These are phyloP conservation scores for Boletus coccyginus DNA, from an alignment of 768 basidiomycete genomes.

Conservation along the genomic window DNA sequence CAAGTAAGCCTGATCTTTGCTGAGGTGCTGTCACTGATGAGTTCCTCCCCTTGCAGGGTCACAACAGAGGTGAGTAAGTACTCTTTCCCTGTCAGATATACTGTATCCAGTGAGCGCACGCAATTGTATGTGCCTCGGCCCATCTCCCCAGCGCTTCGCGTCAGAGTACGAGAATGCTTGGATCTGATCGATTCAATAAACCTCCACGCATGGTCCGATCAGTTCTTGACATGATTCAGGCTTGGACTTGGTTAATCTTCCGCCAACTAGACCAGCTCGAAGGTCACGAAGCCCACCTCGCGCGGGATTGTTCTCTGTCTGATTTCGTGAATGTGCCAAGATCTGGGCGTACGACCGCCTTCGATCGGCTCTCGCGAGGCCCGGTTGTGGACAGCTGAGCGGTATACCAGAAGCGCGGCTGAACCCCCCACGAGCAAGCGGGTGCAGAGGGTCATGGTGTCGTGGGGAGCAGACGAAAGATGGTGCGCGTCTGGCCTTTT, in stretches of 20 bases:
- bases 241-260: neutral
- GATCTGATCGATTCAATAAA: neutral
- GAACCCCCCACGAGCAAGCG: slow-evolving; percentile 33
- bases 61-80: neutral
- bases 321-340: slow-evolving; percentile 69
- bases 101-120: neutral
- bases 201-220: neutral
- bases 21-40: neutral
- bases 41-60: neutral
- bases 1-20: neutral
- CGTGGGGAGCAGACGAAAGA: slow-evolving; percentile 43
- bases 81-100: neutral
- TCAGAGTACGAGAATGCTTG: neutral
- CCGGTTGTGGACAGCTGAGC: slow-evolving; percentile 53
- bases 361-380: slow-evolving; percentile 59
- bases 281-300: slow-evolving; percentile 38
- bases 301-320: slow-evolving; percentile 38
- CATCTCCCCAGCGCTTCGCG: no score
- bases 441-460: slow-evolving; percentile 20
- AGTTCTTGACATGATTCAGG: neutral
- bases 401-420: slow-evolving; percentile 62
- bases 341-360: slow-evolving; percentile 69
- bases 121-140: no score
- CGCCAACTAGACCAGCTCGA: no score
- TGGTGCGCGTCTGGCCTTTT: slow-evolving; percentile 2